A percentile compares a stretch with the other conserved stretches of the same genome.
Conservation (phyloP, 208 protist genomes). For the Tritrichomonas musculus region DNA sequence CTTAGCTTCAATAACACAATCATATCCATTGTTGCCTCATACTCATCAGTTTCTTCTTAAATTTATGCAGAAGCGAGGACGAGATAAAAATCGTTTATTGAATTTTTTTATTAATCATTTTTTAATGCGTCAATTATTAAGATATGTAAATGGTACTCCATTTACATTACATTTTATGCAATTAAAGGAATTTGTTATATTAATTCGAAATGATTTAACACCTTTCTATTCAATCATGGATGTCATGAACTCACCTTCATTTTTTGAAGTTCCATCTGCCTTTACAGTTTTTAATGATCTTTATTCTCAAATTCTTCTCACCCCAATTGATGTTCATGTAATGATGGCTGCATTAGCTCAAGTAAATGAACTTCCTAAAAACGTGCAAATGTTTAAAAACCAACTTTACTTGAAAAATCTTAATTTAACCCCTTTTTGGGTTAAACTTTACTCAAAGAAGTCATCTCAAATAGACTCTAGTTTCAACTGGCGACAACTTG, state of each 20-base stretch:
- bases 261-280: neutral
- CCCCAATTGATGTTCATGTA: neutral
- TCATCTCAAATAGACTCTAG: neutral
- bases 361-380: neutral
- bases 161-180: neutral
- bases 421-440: neutral
- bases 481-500: neutral
- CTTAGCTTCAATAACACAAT: neutral
- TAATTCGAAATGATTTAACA: neutral
- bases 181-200: neutral
- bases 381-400: neutral
- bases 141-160: neutral
- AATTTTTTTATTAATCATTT: conserved; percentile 5
- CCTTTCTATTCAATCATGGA: neutral
- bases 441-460: conserved; percentile 5
- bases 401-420: neutral
- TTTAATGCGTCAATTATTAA: neutral
- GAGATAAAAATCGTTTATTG: neutral
- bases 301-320: neutral
- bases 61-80: neutral
- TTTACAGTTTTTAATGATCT: neutral
- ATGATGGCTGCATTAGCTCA: neutral
- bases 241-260: neutral
- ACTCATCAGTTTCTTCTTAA: neutral
- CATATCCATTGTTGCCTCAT: neutral